Percentiles rank a stretch among this genome's conserved stretches.
phyloP scores from a whole-genome alignment of 208 protist genomes.

The Trichomonas vaginalis region DNA sequence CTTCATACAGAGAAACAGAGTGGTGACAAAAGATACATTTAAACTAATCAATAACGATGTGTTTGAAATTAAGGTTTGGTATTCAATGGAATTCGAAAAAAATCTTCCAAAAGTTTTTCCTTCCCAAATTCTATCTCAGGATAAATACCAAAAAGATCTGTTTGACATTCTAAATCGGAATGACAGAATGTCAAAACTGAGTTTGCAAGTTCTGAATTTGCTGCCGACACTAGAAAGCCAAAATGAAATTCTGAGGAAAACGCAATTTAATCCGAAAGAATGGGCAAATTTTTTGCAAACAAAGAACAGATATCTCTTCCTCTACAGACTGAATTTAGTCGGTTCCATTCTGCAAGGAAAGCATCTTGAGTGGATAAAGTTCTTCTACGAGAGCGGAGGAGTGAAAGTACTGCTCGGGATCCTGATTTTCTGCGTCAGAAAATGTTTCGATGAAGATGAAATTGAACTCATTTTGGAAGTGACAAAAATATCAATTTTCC shows the following conservation, averaged over 20 bases:
- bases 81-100: neutral
- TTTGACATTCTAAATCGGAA: neutral
- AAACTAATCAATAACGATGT: neutral
- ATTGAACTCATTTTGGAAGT: neutral
- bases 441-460: neutral
- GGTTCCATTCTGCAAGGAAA: neutral
- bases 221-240: neutral
- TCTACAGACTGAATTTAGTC: neutral
- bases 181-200: neutral
- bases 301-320: neutral
- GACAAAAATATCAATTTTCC: neutral
- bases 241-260: neutral
- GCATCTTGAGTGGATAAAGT: neutral
- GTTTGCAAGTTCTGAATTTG: neutral
- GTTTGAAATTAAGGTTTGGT: neutral
- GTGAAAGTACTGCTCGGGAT: neutral
- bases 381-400: neutral
- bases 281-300: neutral
- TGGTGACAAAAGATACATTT: neutral
- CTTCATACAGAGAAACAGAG: neutral
- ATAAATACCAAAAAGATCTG: neutral
- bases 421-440: neutral
- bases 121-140: neutral
- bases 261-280: neutral
- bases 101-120: neutral